phyloP scores from a whole-genome alignment of 129 eudicot species.

The Lactuca sativa region DNA sequence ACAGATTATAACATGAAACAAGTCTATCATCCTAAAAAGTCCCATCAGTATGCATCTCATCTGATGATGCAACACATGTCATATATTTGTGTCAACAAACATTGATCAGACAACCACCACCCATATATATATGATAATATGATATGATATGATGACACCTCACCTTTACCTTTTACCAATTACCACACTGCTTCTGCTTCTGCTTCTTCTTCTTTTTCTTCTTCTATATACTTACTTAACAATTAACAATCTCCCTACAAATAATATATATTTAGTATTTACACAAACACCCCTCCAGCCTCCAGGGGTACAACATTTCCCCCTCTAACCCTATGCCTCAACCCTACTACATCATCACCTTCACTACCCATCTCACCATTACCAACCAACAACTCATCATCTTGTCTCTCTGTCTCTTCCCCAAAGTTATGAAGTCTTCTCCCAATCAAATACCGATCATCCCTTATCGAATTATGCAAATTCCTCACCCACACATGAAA shows the following conservation, averaged over 20 bases:
- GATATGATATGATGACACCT: not conserved
- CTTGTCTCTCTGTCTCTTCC: constrained; percentile 34
- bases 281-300: not conserved
- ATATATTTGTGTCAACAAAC: too few species aligned
- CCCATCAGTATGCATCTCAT: not conserved
- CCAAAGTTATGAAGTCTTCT: constrained; percentile 89
- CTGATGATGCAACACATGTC: not conserved
- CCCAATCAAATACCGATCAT: constrained; percentile 89
- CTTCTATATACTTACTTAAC: not conserved
- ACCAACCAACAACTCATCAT: not conserved
- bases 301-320: not conserved
- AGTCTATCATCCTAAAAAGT: not conserved
- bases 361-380: not conserved
- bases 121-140: too few species aligned
- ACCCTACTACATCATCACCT: too few species aligned
- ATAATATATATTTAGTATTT: too few species aligned
- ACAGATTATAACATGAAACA: too few species aligned
- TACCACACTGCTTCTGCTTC: not conserved
- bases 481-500: constrained; percentile 87
- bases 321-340: too few species aligned
- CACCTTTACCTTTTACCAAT: not conserved
- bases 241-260: not conserved
- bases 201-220: not conserved
- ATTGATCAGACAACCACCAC: too few species aligned
- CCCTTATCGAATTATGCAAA: constrained; percentile 85